Conservation (phyloP, 2,329 filamentous ascomycete species). For the Ceratocystiopsis minuta region DNA sequence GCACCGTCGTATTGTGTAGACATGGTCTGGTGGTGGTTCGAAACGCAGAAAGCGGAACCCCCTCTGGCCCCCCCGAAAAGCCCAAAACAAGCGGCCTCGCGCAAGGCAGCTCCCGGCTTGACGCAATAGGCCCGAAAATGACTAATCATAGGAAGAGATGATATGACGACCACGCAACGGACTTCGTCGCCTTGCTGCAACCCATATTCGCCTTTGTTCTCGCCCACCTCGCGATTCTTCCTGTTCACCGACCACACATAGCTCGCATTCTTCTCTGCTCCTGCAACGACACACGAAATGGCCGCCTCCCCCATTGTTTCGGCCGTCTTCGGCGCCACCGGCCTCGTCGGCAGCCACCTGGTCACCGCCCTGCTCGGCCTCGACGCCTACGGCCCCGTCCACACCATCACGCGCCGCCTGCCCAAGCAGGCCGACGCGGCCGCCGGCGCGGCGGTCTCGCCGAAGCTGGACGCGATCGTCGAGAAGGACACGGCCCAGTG, state of each 20-base stretch:
- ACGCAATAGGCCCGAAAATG: no score
- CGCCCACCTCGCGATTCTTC: no score
- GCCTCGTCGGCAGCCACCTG: constrained; percentile 56
- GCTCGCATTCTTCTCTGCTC: no score
- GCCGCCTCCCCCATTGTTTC: constrained; percentile 2
- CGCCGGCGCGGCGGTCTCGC: constrained; percentile 32
- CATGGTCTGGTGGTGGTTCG: constrained; percentile 19
- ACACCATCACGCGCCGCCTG: constrained; percentile 49
- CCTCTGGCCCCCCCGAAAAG: no score
- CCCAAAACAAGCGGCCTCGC: neutral
- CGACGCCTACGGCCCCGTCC: constrained; percentile 31
- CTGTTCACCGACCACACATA: no score
- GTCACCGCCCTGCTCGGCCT: constrained; percentile 44
- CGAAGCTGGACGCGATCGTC: constrained; percentile 49
- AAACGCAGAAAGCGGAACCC: no score
- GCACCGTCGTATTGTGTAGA: constrained; percentile 39
- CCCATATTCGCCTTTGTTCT: no score
- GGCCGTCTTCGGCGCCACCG: constrained; percentile 45
- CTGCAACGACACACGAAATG: neutral
- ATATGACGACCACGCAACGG: no score
- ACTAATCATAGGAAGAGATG: no score
- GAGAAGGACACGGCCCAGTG: constrained; percentile 53
- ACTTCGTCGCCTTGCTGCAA: no score
- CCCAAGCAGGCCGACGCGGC: constrained; percentile 33
- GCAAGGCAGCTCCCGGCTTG: no score